Conservation (phyloP, 2,329 filamentous ascomycete genomes). For the Decorospora gaudefroyi region DNA sequence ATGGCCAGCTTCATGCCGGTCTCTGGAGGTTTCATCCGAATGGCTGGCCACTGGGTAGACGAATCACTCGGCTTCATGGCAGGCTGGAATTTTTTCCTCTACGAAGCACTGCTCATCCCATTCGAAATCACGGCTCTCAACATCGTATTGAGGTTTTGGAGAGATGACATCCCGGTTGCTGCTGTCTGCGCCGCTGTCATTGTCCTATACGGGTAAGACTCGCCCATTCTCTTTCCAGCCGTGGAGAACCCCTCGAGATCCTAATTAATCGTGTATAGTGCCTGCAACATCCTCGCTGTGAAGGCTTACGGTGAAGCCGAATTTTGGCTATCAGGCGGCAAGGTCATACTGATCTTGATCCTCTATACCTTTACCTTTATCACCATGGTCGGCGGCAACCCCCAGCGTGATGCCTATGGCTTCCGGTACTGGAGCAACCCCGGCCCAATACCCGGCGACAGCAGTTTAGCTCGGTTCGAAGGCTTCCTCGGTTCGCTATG, state of each 20-base stretch:
- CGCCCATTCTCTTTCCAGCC: slow-evolving; percentile 2
- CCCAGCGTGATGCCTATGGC: slow-evolving; percentile 49
- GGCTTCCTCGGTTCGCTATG: slow-evolving; percentile 48
- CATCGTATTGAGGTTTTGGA: slow-evolving; percentile 50
- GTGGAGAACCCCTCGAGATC: background rate
- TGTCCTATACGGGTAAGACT: slow-evolving; percentile 49
- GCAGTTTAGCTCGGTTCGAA: slow-evolving; percentile 39
- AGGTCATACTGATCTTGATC: slow-evolving; percentile 54
- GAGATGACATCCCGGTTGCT: slow-evolving; percentile 51
- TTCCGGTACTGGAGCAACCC: slow-evolving; percentile 53
- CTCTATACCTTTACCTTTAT: slow-evolving; percentile 55
- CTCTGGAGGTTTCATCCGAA: slow-evolving; percentile 65
- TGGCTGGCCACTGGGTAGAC: slow-evolving; percentile 68
- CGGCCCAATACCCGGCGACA: slow-evolving; percentile 37
- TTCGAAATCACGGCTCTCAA: slow-evolving; percentile 57
- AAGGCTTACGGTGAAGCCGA: slow-evolving; percentile 53
- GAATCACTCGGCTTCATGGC: slow-evolving; percentile 65
- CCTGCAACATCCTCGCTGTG: slow-evolving; percentile 55
- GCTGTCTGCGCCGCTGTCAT: slow-evolving; percentile 51
- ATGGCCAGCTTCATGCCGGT: slow-evolving; percentile 68
- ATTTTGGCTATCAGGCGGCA: slow-evolving; percentile 54
- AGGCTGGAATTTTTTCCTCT: slow-evolving; percentile 59
- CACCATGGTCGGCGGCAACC: slow-evolving; percentile 54
- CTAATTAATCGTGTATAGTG: slow-evolving; percentile 39
- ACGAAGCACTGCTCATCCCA: slow-evolving; percentile 57